Evolutionary conservation across 2,329 filamentous ascomycete genomes (phyloP), one percentile per base, ranked within the genome.

Genomic region (Pseudocercospora cruenta): DNA sequence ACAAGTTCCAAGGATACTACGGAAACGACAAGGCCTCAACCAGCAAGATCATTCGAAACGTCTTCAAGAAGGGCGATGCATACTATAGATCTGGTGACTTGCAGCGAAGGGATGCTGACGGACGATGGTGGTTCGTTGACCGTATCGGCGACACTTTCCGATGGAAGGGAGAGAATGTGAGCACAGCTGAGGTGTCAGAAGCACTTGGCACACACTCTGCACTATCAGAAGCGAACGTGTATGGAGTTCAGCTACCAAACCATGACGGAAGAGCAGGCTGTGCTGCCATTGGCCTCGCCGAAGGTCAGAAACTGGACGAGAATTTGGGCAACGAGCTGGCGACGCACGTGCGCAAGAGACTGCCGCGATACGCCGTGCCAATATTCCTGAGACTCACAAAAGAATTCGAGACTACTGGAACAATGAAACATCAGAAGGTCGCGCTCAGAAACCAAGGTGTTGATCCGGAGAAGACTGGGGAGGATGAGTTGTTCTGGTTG

Each of bases 1-100:
- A 83, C 33, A 86, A 85, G 12, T 96, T 93, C 80, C 91, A 93
- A 75, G 93, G 93, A 1, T 97, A 97, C 79, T 92, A 90, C 78
- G 87, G 88, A 66, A 93, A 96, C 76, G 78, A 84, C 14, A 84
- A 85, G 33, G 92, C 93, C 0, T 92, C 90, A 0, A 81, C 87
- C 45, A 84, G 86, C 69, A 96, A 96, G 79, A 85, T 96, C 55
- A 78, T 95, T 67, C 86, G 90, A 4, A 82, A 90, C 71, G 91
- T 95, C 1, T 87, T 95, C 69, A 81, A 80, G 65, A 90, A 90
- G 73, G 92, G 91, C 14, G 93, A 97, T 74, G 89, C 88, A 0
- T 96, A 88, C 83, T 96, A 93, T 82, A 88, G 92, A 24, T 90
- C 91, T 0, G 93, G 93, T n/a, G 93, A 97, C 73, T 84, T 95